phyloP scores from a whole-genome alignment of 2,329 filamentous ascomycete genomes.

The Fusarium nurragi region DNA sequence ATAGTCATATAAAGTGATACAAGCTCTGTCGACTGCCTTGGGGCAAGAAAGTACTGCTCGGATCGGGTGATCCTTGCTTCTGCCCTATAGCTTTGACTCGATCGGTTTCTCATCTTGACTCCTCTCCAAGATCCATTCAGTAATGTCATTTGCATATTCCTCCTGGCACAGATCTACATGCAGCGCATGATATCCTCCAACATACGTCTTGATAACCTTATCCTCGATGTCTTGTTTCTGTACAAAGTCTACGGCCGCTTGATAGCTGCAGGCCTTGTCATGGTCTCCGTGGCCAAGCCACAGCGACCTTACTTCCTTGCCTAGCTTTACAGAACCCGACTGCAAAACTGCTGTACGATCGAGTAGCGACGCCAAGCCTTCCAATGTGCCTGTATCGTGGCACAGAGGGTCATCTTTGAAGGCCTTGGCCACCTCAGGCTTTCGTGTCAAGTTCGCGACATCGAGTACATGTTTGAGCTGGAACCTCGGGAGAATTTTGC shows the following conservation, averaged over 20 bases:
- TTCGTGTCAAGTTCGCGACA: constrained; percentile 71
- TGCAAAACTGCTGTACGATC: constrained; percentile 74
- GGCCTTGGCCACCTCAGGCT: constrained; percentile 68
- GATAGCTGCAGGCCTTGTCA: constrained; percentile 75
- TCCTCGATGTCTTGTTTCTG: constrained; percentile 69
- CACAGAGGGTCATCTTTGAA: constrained; percentile 74
- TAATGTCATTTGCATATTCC: constrained; percentile 67
- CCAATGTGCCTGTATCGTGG: constrained; percentile 87
- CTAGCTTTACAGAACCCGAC: constrained; percentile 61
- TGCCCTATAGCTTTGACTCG: constrained; percentile 52
- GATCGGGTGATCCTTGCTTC: neutral
- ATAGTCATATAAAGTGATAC: constrained; percentile 10
- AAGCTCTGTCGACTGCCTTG: neutral
- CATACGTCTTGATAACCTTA: constrained; percentile 76
- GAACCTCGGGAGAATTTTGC: constrained; percentile 71
- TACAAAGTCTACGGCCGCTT: constrained; percentile 71
- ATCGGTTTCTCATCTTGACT: constrained; percentile 34
- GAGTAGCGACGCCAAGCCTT: constrained; percentile 79
- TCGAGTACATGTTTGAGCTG: constrained; percentile 75
- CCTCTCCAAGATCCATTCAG: constrained; percentile 70
- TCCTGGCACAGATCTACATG: constrained; percentile 68
- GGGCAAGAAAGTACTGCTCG: neutral
- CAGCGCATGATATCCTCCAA: constrained; percentile 81
- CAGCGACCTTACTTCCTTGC: constrained; percentile 68
- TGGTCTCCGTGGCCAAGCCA: constrained; percentile 80